Evolutionary conservation across 352 stramenopile species (phyloP).

Genomic region (Phytophthora tubulina): DNA sequence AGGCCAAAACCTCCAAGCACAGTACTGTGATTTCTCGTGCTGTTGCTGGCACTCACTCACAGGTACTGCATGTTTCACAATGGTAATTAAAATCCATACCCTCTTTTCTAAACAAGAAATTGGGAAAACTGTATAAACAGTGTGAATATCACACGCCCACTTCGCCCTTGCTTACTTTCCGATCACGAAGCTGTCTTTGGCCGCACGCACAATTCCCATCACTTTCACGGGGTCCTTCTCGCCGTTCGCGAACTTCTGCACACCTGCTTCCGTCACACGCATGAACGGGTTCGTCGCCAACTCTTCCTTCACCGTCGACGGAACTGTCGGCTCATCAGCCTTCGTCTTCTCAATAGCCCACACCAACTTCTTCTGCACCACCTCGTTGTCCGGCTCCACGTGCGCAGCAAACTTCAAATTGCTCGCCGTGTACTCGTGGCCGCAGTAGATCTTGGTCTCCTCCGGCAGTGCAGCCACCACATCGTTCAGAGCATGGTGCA

Average conservation of each 20-base stretch:
- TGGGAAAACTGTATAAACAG: too few species aligned
- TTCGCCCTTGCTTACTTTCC: constrained; percentile 46
- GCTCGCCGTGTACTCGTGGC: constrained; percentile 94
- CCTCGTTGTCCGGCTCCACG: constrained; percentile 90
- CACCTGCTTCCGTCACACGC: constrained; percentile 56
- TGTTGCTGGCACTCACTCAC: too few species aligned
- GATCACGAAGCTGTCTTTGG: constrained; percentile 75
- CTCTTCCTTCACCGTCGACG: constrained; percentile 84
- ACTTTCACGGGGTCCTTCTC: constrained; percentile 58
- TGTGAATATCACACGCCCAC: too few species aligned
- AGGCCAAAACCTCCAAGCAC: too few species aligned
- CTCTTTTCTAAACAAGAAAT: too few species aligned
- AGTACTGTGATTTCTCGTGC: too few species aligned
- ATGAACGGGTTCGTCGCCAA: constrained; percentile 87
- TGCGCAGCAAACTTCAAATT: constrained; percentile 92
- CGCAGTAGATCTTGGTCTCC: constrained; percentile 87
- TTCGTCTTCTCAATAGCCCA: constrained; percentile 61
- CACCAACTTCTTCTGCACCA: constrained; percentile 68
- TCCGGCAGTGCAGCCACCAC: constrained; percentile 77
- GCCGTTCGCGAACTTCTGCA: constrained; percentile 64
- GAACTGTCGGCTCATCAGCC: constrained; percentile 80
- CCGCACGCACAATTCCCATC: constrained; percentile 61
- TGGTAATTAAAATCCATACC: too few species aligned
- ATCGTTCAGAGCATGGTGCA: constrained; percentile 86
- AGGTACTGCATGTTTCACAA: too few species aligned